Conservation (phyloP, 768 basidiomycete species). For the Leccinum variicolor region DNA sequence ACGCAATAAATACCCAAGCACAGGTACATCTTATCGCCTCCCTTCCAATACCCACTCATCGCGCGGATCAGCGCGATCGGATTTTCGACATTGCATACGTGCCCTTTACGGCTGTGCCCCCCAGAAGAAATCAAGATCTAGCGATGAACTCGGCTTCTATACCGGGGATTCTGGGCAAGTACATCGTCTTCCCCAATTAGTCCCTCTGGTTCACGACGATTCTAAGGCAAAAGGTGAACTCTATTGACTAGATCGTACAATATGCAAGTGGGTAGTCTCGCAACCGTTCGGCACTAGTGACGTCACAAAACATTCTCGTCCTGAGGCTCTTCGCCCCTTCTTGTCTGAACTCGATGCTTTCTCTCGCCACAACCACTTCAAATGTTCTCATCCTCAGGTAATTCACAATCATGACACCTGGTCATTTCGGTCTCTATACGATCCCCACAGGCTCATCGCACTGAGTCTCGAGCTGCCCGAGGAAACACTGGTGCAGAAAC, state of each 20-base stretch:
- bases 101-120: constrained; percentile 39
- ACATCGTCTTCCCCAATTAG: not conserved
- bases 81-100: constrained; percentile 49
- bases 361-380: constrained; percentile 47
- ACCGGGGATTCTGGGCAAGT: constrained; percentile 50
- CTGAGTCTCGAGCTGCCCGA: constrained; percentile 52
- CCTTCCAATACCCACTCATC: constrained; percentile 10
- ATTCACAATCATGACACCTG: not conserved
- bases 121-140: constrained; percentile 40
- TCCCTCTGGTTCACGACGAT: not conserved
- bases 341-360: constrained; percentile 52
- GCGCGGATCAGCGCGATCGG: constrained; percentile 35
- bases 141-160: constrained; percentile 42
- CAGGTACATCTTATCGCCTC: constrained; percentile 20
- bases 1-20: constrained; percentile 37
- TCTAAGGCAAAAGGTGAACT: constrained; percentile 48
- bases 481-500: constrained; percentile 47
- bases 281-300: constrained; percentile 20
- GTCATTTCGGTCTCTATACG: not conserved
- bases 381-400: constrained; percentile 47
- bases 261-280: constrained; percentile 46
- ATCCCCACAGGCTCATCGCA: constrained; percentile 41
- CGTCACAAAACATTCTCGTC: constrained; percentile 43
- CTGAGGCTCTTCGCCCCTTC: constrained; percentile 44
- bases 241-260: constrained; percentile 62